Evolutionary conservation across 2,329 filamentous ascomycete genomes (phyloP).

Genomic region (Sordariomycetes sp.): DNA sequence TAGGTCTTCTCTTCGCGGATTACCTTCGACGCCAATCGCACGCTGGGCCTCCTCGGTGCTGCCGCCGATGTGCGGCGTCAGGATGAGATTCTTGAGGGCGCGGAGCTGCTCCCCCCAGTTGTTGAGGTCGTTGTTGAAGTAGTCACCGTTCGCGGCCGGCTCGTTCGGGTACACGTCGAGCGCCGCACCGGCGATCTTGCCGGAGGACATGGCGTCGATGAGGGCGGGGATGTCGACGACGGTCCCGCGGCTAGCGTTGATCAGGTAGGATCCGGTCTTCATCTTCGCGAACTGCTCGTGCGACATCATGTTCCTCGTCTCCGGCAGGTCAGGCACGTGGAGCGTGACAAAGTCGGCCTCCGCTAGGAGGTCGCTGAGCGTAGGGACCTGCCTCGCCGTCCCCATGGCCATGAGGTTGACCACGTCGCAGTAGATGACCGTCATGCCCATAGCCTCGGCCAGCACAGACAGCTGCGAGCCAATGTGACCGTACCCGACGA

Average conservation of each 20-base stretch:
- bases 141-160: conserved; percentile 85
- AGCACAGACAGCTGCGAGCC: conserved; percentile 91
- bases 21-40: conserved; percentile 81
- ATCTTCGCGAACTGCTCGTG: conserved; percentile 67
- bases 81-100: conserved; percentile 77
- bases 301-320: conserved; percentile 91
- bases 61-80: conserved; percentile 93
- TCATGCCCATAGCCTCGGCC: conserved; percentile 96
- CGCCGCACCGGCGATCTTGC: conserved; percentile 87
- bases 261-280: conserved; percentile 86
- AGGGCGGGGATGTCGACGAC: conserved; percentile 91
- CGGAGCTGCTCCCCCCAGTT: conserved; percentile 75
- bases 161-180: conserved; percentile 93
- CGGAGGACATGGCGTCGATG: conserved; percentile 72
- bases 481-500: conserved; percentile 95
- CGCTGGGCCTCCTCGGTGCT: conserved; percentile 96
- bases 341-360: conserved; percentile 85
- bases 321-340: conserved; percentile 85
- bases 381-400: conserved; percentile 70
- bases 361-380: conserved; percentile 61
- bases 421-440: conserved; percentile 93
- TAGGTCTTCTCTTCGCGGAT: not conserved
- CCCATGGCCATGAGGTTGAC: conserved; percentile 90
- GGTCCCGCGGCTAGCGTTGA: conserved; percentile 89
- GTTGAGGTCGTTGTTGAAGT: conserved; percentile 80